Percentiles rank a stretch among this genome's conserved stretches.
phyloP scores from a whole-genome alignment of 805 yeast genomes.

The Nakazawaea siamensis region DNA sequence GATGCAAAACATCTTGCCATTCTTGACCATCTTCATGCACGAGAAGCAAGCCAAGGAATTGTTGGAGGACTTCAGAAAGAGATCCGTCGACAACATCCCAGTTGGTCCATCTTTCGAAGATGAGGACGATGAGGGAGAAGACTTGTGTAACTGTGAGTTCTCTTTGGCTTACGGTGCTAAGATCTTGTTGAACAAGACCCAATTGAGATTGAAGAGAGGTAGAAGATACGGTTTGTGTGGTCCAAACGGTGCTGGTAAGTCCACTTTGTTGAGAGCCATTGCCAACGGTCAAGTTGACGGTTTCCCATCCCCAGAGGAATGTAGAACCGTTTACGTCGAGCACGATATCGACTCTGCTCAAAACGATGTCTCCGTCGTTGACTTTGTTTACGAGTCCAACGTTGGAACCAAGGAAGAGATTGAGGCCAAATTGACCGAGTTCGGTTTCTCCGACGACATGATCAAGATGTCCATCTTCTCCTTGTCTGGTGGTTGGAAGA shows the following conservation, averaged over 20 bases:
- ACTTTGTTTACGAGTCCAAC: constrained; percentile 83
- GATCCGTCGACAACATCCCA: constrained; percentile 97
- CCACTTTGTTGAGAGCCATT: constrained; percentile 96
- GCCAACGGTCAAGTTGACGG: constrained; percentile 99
- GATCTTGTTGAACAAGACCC: constrained; percentile 98
- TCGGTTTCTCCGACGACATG: constrained; percentile 93
- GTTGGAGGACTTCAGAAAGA: constrained; percentile 91
- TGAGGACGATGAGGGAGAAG: constrained; percentile 99
- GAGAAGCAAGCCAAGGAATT: constrained; percentile 84
- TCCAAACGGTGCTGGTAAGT: constrained; percentile 99
- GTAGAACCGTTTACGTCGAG: constrained; percentile 98
- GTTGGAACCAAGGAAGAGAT: constrained; percentile 70
- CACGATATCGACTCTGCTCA: constrained; percentile 98
- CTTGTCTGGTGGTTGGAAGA: constrained; percentile 99
- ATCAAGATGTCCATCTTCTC: constrained; percentile 89
- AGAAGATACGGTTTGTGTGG: constrained; percentile 99
- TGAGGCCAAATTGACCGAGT: constrained; percentile 71
- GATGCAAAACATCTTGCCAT: constrained; percentile 84
- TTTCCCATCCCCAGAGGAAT: constrained; percentile 98
- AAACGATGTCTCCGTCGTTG: constrained; percentile 90
- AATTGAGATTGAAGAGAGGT: constrained; percentile 96
- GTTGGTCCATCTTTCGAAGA: constrained; percentile 81
- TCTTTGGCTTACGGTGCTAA: constrained; percentile 99
- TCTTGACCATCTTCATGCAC: constrained; percentile 93
- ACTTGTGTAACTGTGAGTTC: constrained; percentile 99